Conservation (phyloP, 2,329 filamentous ascomycete species). For the Endoconidiophora polonica region DNA sequence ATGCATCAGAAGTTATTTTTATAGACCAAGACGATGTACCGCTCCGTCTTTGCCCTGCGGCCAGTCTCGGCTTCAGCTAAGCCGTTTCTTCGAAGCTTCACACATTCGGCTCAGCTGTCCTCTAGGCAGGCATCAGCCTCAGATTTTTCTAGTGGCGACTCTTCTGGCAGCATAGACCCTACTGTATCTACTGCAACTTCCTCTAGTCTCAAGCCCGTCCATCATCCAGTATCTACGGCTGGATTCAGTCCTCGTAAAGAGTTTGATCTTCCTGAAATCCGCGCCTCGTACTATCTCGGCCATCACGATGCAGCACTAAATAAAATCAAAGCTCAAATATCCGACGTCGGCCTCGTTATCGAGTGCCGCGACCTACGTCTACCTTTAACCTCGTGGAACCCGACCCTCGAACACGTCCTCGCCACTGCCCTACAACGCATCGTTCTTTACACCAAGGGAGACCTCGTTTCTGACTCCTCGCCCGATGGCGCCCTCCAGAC, state of each 20-base stretch:
- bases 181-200: not conserved
- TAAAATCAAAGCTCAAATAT: constrained; percentile 68
- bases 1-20: too few species aligned
- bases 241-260: constrained; percentile 55
- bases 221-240: constrained; percentile 14
- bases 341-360: constrained; percentile 70
- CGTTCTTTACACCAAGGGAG: constrained; percentile 81
- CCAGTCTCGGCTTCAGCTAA: too few species aligned
- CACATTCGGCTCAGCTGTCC: not conserved
- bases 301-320: constrained; percentile 72
- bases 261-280: constrained; percentile 60
- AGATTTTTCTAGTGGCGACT: not conserved
- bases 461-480: constrained; percentile 36
- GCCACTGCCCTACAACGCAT: constrained; percentile 51
- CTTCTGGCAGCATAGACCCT: not conserved
- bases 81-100: too few species aligned
- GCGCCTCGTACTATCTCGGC: constrained; percentile 83
- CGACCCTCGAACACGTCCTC: constrained; percentile 65
- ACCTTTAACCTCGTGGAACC: constrained; percentile 78
- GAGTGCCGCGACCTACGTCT: constrained; percentile 91
- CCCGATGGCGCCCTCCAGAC: constrained; percentile 18
- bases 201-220: not conserved
- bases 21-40: too few species aligned
- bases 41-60: too few species aligned
- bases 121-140: not conserved